Evolutionary conservation across 1,284 basidiomycete species (phyloP).

Genomic region (Inonotus hispidus): DNA sequence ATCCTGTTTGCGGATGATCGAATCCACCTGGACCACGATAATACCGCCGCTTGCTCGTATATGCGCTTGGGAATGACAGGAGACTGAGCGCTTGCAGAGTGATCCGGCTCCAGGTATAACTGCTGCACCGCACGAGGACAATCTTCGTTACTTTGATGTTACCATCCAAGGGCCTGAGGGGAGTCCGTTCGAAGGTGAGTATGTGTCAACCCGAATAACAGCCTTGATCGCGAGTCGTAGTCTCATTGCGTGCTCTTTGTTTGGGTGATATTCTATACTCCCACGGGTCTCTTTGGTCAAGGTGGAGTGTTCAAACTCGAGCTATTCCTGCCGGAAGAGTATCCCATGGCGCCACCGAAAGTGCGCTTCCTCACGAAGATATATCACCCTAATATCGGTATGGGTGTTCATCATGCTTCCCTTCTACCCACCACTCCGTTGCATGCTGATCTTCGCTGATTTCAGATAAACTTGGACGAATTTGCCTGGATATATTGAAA

Average conservation of each 20-base stretch:
- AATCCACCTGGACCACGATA: neutral
- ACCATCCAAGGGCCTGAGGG: slow-evolving; percentile 92
- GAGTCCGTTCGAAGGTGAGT: slow-evolving; percentile 89
- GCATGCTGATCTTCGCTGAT: neutral
- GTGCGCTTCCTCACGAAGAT: slow-evolving; percentile 99
- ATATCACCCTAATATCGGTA: slow-evolving; percentile 99
- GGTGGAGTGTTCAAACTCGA: slow-evolving; percentile 94
- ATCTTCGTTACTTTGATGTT: slow-evolving; percentile 98
- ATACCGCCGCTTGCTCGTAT: neutral
- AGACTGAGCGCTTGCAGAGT: slow-evolving; percentile 93
- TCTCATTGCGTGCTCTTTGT: neutral
- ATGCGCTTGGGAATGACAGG: slow-evolving; percentile 44
- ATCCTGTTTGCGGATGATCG: neutral
- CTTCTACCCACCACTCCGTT: neutral
- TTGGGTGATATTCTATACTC: neutral
- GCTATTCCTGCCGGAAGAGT: slow-evolving; percentile 97
- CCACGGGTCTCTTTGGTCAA: slow-evolving; percentile 28
- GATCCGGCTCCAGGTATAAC: slow-evolving; percentile 96
- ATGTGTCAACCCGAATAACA: neutral
- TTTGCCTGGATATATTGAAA: slow-evolving; percentile 98
- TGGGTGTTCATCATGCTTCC: neutral
- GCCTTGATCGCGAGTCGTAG: neutral
- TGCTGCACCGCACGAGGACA: slow-evolving; percentile 93
- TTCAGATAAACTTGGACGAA: slow-evolving; percentile 95
- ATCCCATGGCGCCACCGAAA: slow-evolving; percentile 98